Percentiles rank a stretch among this genome's conserved stretches.
Conservation (phyloP, 306 rosid species). For the Acmispon strigosus region DNA sequence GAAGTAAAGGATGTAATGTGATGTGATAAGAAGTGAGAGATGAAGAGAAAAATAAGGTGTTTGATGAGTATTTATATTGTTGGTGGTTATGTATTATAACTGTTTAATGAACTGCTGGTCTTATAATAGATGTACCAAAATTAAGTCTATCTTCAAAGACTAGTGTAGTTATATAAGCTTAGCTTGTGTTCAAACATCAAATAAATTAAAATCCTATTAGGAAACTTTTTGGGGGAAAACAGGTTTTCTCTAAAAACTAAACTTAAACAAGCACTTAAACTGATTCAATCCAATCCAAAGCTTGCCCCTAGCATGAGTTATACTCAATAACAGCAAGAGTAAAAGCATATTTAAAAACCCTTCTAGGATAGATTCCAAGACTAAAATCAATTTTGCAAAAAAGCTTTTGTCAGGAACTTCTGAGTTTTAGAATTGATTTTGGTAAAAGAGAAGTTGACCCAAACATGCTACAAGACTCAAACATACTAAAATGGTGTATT, state of each 20-base stretch:
- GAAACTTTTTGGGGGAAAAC: not conserved
- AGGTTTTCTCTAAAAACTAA: not conserved
- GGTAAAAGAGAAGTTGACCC: too few relatives aligned
- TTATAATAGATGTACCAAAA: not conserved
- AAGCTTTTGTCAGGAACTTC: not conserved
- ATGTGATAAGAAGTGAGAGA: not conserved
- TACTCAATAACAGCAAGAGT: too few relatives aligned
- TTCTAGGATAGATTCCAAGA: too few relatives aligned
- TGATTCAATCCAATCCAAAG: not conserved
- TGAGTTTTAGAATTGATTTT: not conserved
- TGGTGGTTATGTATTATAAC: conserved; percentile 9
- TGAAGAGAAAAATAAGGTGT: too few relatives aligned
- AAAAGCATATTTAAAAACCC: too few relatives aligned
- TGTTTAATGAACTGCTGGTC: not conserved
- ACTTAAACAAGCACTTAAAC: not conserved
- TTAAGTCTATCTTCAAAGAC: not conserved
- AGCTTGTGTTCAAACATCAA: not conserved
- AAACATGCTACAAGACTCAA: too few relatives aligned
- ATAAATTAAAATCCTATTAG: too few relatives aligned
- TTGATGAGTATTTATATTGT: too few relatives aligned
- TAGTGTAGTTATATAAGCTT: not conserved
- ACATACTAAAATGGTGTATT: too few relatives aligned
- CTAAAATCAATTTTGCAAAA: too few relatives aligned
- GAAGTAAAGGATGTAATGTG: too few relatives aligned
- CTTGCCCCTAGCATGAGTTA: not conserved